These are phyloP conservation scores for Striga asiatica DNA, from an alignment of 257 asterid genomes.

Conservation along the genomic window DNA sequence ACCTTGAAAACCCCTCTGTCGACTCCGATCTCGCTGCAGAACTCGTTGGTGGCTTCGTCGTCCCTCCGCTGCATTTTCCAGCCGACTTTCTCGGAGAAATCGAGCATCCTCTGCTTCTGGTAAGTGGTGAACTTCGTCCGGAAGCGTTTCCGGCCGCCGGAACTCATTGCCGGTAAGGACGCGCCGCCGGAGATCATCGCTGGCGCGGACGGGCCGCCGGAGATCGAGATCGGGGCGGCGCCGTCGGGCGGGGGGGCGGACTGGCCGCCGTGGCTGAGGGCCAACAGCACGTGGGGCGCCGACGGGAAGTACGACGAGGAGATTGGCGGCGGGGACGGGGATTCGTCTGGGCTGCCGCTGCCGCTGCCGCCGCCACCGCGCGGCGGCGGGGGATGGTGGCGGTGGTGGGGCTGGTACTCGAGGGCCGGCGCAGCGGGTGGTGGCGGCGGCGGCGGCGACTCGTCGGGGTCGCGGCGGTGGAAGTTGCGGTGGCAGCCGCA, in stretches of 20 bases:
- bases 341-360: constrained; percentile 37
- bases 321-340: constrained; percentile 45
- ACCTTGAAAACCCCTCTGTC: constrained; percentile 65
- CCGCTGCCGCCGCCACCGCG: constrained; percentile 28
- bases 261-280: constrained; percentile 34
- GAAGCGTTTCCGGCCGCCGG: constrained; percentile 32
- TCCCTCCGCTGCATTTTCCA: constrained; percentile 77
- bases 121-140: constrained; percentile 53
- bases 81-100: constrained; percentile 45
- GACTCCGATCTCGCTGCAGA: constrained; percentile 48
- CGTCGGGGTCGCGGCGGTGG: constrained; percentile 53
- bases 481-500: constrained; percentile 59
- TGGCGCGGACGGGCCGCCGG: too few relatives aligned
- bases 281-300: constrained; percentile 48
- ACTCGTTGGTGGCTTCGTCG: constrained; percentile 34
- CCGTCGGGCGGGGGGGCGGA: constrained; percentile 35
- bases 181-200: too few relatives aligned
- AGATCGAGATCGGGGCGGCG: too few relatives aligned
- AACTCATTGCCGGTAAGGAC: constrained; percentile 3
- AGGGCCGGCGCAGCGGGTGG: constrained; percentile 37
- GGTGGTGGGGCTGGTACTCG: constrained; percentile 41
- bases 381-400: constrained; percentile 71
- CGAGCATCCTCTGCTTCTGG: constrained; percentile 64
- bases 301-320: constrained; percentile 42
- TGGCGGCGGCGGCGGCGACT: constrained; percentile 22